phyloP scores from a whole-genome alignment of 2,329 filamentous ascomycete genomes.

The Pseudogymnoascus sp. region DNA sequence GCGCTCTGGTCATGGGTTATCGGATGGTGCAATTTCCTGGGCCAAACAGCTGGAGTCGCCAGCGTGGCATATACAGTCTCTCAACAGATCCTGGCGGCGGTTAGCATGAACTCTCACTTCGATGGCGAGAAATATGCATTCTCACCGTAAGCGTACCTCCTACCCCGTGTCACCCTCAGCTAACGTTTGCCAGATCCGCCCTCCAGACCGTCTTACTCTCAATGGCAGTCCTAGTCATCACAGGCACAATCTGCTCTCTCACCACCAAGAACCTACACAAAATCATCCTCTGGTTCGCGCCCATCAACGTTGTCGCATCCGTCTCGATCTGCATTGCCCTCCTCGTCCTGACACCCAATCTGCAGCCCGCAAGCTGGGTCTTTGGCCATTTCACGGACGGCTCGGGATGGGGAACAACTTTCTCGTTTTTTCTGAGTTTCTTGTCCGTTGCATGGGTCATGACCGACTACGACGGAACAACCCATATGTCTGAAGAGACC shows the following conservation, averaged over 20 bases:
- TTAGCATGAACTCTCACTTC: conserved; percentile 52
- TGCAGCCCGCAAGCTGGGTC: conserved; percentile 51
- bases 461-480: conserved; percentile 62
- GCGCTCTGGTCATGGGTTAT: conserved; percentile 59
- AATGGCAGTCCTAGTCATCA: conserved; percentile 44
- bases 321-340: conserved; percentile 53
- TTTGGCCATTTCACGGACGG: conserved; percentile 55
- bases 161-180: neutral
- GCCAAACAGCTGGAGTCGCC: conserved; percentile 56
- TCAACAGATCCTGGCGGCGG: conserved; percentile 56
- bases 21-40: conserved; percentile 61
- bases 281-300: conserved; percentile 58
- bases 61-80: conserved; percentile 56
- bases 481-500: conserved; percentile 62
- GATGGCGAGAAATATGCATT: conserved; percentile 45
- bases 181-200: conserved; percentile 38
- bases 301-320: conserved; percentile 57
- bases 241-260: conserved; percentile 55
- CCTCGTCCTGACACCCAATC: conserved; percentile 50
- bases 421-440: conserved; percentile 54
- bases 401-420: conserved; percentile 54
- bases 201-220: conserved; percentile 52
- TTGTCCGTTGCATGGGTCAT: conserved; percentile 56
- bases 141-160: conserved; percentile 43
- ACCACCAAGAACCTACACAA: conserved; percentile 52